Conservation (phyloP, 1,284 basidiomycete species). For the Neonothopanus nambi region DNA sequence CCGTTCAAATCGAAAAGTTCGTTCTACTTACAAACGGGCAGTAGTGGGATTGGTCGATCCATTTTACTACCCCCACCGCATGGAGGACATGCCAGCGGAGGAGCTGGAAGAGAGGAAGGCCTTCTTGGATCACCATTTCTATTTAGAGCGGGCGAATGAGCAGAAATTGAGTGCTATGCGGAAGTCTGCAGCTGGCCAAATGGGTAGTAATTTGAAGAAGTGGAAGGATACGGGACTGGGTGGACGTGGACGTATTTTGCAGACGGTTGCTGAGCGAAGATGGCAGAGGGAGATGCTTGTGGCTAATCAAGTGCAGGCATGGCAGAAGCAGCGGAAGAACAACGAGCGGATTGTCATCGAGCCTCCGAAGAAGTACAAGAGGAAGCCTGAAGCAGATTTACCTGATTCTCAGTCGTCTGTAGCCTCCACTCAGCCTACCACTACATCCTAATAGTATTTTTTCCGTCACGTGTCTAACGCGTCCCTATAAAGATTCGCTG, state of each 20-base stretch:
- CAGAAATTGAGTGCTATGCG: slow-evolving; percentile 22
- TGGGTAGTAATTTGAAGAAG: slow-evolving; percentile 40
- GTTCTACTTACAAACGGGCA: slow-evolving; percentile 76
- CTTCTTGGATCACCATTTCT: slow-evolving; percentile 72
- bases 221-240: slow-evolving; percentile 42
- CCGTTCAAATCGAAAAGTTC: slow-evolving; percentile 28
- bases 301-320: slow-evolving; percentile 42
- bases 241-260: slow-evolving; percentile 41
- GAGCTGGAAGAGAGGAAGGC: slow-evolving; percentile 83
- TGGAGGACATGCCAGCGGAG: slow-evolving; percentile 69
- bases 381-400: too few species aligned
- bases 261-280: slow-evolving; percentile 53
- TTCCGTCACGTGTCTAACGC: too few species aligned
- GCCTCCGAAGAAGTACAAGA: not conserved
- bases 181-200: slow-evolving; percentile 47
- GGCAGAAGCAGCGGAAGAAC: slow-evolving; percentile 39
- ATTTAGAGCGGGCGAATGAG: slow-evolving; percentile 41
- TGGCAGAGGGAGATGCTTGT: slow-evolving; percentile 56
- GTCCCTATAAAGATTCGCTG: too few species aligned
- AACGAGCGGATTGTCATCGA: slow-evolving; percentile 29
- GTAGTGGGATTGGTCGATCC: slow-evolving; percentile 87
- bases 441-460: too few species aligned
- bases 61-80: slow-evolving; percentile 85
- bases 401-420: too few species aligned
- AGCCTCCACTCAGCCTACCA: too few species aligned